Conservation (phyloP, 805 yeast genomes). For the Candida manassasensis region DNA sequence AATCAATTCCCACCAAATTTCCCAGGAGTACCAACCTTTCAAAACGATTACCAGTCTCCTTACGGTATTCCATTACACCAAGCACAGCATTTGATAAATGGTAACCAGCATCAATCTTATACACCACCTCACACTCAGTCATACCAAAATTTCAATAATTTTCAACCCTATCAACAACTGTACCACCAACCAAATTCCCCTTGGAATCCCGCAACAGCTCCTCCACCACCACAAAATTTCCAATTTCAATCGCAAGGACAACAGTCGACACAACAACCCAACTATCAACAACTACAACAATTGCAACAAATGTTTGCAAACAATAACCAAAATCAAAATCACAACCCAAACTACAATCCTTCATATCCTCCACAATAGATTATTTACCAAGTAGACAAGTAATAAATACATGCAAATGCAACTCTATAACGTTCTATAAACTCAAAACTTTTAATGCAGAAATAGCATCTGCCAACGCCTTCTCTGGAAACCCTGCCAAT, state of each 20-base stretch:
- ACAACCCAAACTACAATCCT: conserved; percentile 7
- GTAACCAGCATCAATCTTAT: conserved; percentile 1
- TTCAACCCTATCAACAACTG: conserved; percentile 7
- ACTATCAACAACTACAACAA: conserved; percentile 7
- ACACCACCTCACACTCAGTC: background rate
- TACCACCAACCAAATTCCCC: conserved; percentile 8
- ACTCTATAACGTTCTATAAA: conserved; percentile 6
- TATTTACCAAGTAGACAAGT: conserved; percentile 10
- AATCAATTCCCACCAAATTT: background rate
- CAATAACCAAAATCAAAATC: conserved; percentile 6
- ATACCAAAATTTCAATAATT: conserved; percentile 1
- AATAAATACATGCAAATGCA: conserved; percentile 1
- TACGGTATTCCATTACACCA: conserved; percentile 21
- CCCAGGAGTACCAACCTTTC: conserved; percentile 12
- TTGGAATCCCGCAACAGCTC: conserved; percentile 1
- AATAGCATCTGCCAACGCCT: conserved; percentile 52
- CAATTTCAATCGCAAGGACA: conserved; percentile 1
- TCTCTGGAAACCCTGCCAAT: conserved; percentile 71
- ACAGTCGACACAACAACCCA: conserved; percentile 7
- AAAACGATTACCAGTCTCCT: conserved; percentile 12
- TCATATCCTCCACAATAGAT: conserved; percentile 7
- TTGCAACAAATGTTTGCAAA: conserved; percentile 6
- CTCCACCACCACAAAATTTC: conserved; percentile 6
- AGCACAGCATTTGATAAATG: conserved; percentile 12
- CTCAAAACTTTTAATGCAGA: conserved; percentile 14